Percentiles rank a stretch among this genome's conserved stretches.
Conservation (phyloP, 345 rosid genomes). For the Gossypium bickii region DNA sequence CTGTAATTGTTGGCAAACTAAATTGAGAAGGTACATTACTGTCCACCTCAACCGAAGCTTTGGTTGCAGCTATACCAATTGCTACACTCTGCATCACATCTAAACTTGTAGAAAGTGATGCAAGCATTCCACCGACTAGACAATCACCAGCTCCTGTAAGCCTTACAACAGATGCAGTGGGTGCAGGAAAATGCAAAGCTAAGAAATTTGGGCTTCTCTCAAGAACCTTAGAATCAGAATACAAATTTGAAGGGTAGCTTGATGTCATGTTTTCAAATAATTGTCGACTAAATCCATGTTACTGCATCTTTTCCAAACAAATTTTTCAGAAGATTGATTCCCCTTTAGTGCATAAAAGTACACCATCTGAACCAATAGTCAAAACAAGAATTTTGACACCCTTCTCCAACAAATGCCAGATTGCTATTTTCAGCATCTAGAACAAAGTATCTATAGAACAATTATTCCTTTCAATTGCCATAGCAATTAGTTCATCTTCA, state of each 20-base stretch:
- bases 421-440: constrained; percentile 50
- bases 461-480: constrained; percentile 37
- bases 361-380: constrained; percentile 72
- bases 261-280: constrained; percentile 38
- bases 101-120: constrained; percentile 57
- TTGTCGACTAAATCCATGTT: constrained; percentile 13
- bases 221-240: constrained; percentile 9
- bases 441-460: constrained; percentile 34
- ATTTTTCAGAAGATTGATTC: constrained; percentile 25
- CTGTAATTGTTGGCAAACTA: constrained; percentile 46
- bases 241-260: constrained; percentile 36
- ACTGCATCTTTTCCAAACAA: constrained; percentile 18
- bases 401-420: constrained; percentile 54
- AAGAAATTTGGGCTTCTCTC: constrained; percentile 27
- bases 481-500: constrained; percentile 72
- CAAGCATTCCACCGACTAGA: constrained; percentile 68
- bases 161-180: constrained; percentile 66
- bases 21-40: constrained; percentile 61
- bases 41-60: constrained; percentile 68
- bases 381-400: constrained; percentile 59
- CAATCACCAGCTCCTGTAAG: constrained; percentile 92
- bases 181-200: constrained; percentile 58
- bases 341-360: constrained; percentile 55
- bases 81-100: constrained; percentile 71
- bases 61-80: constrained; percentile 66